These are phyloP conservation scores for Amesomyces nigricolor DNA, from an alignment of 2,329 filamentous ascomycete species.

Conservation along the genomic window DNA sequence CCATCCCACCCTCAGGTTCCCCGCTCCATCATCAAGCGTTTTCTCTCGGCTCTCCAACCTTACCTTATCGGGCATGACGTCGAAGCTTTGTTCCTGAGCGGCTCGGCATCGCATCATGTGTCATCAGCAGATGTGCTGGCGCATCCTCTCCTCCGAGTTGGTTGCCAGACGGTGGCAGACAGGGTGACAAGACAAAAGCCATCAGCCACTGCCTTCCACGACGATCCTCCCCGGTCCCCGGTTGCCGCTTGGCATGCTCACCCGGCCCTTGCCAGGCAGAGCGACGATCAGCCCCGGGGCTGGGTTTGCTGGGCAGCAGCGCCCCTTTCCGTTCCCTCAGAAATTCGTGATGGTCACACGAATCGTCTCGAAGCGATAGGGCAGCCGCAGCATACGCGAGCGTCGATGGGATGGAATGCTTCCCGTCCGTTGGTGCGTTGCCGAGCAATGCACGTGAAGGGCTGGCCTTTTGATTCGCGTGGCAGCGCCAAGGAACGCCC, in stretches of 20 bases:
- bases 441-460: slow-evolving; percentile 7
- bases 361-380: neutral
- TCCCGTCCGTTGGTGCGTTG: neutral
- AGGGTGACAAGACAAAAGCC: neutral
- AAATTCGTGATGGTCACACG: neutral
- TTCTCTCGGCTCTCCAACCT: slow-evolving; percentile 1
- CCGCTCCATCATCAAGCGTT: neutral
- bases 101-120: slow-evolving; percentile 12
- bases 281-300: neutral
- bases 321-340: neutral
- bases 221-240: slow-evolving; percentile 8
- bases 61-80: neutral
- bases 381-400: neutral
- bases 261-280: neutral
- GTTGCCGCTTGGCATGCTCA: slow-evolving; percentile 7
- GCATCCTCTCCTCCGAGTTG: neutral
- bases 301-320: too few species aligned
- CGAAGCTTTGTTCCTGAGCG: slow-evolving; percentile 3
- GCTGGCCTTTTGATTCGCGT: neutral
- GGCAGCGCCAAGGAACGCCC: slow-evolving; percentile 12
- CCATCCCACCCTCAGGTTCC: neutral
- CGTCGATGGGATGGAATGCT: neutral
- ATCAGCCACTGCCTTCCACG: neutral
- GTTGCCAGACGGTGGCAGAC: neutral
- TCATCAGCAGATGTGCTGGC: slow-evolving; percentile 7